Evolutionary conservation across 129 eudicot genomes (phyloP).

Genomic region (Apium graveolens): DNA sequence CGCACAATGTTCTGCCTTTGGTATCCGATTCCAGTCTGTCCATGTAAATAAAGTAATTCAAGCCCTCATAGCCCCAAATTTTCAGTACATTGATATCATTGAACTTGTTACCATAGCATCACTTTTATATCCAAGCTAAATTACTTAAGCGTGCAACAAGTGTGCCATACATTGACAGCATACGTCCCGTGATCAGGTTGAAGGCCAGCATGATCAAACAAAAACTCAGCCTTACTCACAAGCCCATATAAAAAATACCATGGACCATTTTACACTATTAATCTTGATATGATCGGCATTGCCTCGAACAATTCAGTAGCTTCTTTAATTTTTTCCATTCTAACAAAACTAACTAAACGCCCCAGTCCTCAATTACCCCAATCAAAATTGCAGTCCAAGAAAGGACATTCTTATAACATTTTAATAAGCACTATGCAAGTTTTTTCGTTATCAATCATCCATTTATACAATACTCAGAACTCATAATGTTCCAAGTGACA

Average conservation of each 20-base stretch:
- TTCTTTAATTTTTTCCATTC: no score
- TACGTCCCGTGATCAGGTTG: conserved; percentile 50
- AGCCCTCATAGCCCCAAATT: conserved; percentile 49
- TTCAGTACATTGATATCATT: conserved; percentile 59
- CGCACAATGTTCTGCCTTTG: conserved; percentile 4
- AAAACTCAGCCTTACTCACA: conserved; percentile 32
- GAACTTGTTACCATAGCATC: conserved; percentile 43
- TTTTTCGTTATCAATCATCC: conserved; percentile 23
- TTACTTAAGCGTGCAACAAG: conserved; percentile 44
- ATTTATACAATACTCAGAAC: conserved; percentile 35
- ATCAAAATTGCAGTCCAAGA: conserved; percentile 63
- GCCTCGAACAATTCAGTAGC: conserved; percentile 6
- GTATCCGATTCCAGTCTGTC: conserved; percentile 27
- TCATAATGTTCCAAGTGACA: conserved; percentile 54
- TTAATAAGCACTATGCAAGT: conserved; percentile 37
- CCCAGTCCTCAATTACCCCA: no score
- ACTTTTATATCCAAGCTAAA: conserved; percentile 28
- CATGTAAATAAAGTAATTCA: conserved; percentile 40
- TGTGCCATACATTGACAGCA: conserved; percentile 47
- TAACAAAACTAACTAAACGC: no score
- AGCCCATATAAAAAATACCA: conserved; percentile 35
- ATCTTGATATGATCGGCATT: conserved; percentile 43
- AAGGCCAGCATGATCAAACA: conserved; percentile 32
- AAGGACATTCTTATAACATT: conserved; percentile 38
- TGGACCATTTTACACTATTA: conserved; percentile 43